Base-by-base conservation (phyloP, 2,329 filamentous ascomycete species). In the Fusarium camptoceras region DNA sequence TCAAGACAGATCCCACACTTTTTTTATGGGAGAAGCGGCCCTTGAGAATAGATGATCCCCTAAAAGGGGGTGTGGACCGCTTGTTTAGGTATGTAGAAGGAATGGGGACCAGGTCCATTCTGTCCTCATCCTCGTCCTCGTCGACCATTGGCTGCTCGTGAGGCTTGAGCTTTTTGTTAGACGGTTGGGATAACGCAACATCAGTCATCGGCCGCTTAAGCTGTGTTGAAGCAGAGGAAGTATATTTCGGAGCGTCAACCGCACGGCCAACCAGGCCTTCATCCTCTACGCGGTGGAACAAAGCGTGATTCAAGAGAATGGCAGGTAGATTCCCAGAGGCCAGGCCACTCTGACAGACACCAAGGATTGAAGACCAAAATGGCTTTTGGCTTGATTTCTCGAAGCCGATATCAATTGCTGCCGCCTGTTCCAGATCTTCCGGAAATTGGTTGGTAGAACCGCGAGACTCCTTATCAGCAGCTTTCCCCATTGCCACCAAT, bases 341-440 rank as follows among this genome's bases (percentile, higher is more conserved):
- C 16, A 86, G 71, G 8, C 81, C 81, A 58, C 85, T 87, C 47
- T 76, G 55, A 42, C 80, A 79, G 22, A 88, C 59, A 2, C 85
- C 85, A 22, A 70, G 14, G 9, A 56, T 39, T 10, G 53, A 62
- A 12, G 51, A 24, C 60, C 56, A 69, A 24, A 55, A 41, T 4
- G 44, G 39, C 14, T 41, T 48, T 8, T 66, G 64, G 27, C 69
- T 66, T 16, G 78, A 71, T 37, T 80, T 77, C 20, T 76, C 54
- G 3, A 20, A 15, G 37, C 34, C 60, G 1, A 28, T 25, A 30
- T 59, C 56, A 8, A 48, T 39, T 15, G 46, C 43, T 11, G 25
- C 34, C 20, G 41, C 37, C n/a, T 48, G 41, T 24, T 54, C 37
- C n/a, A 55, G 28, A 20, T 27, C 53, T 37, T 37, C 41, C 6